Percentiles rank a stretch among this genome's conserved stretches.
Conservation (phyloP, 2,329 filamentous ascomycete species). For the Talaromyces sp. region DNA sequence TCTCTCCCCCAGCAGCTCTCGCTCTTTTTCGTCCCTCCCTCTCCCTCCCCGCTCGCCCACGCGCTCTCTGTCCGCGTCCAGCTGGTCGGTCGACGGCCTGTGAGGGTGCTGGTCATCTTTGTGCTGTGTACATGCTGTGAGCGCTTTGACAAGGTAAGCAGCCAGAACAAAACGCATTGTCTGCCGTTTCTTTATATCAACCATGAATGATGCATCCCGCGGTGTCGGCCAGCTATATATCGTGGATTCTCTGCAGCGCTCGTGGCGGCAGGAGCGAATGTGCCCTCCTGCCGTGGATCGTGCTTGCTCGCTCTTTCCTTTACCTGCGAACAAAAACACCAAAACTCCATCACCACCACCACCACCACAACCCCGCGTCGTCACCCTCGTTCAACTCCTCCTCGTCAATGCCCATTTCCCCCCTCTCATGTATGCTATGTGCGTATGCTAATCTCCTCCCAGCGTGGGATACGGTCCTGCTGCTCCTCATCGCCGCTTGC, state of each 20-base stretch:
- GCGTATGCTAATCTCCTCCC: neutral
- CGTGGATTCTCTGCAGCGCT: no score
- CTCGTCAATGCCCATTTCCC: no score
- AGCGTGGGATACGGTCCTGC: neutral
- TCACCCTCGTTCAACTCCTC: no score
- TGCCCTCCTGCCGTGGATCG: neutral
- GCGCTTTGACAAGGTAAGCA: slow-evolving; percentile 5
- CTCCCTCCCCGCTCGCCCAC: no score
- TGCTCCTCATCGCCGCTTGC: neutral
- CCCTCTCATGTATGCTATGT: neutral
- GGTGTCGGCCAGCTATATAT: no score
- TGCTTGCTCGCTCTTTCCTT: neutral
- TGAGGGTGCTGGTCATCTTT: slow-evolving; percentile 8
- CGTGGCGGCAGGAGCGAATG: neutral
- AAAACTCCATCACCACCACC: no score
- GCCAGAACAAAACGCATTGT: neutral
- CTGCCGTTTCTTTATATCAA: neutral
- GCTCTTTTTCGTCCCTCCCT: neutral
- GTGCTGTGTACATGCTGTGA: slow-evolving; percentile 4
- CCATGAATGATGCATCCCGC: no score
- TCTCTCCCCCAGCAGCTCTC: neutral
- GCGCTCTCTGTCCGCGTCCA: neutral
- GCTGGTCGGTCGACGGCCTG: neutral
- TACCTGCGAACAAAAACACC: neutral
- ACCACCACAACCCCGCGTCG: no score